Conservation (phyloP, 345 rosid species). For the Raphanus sativus region DNA sequence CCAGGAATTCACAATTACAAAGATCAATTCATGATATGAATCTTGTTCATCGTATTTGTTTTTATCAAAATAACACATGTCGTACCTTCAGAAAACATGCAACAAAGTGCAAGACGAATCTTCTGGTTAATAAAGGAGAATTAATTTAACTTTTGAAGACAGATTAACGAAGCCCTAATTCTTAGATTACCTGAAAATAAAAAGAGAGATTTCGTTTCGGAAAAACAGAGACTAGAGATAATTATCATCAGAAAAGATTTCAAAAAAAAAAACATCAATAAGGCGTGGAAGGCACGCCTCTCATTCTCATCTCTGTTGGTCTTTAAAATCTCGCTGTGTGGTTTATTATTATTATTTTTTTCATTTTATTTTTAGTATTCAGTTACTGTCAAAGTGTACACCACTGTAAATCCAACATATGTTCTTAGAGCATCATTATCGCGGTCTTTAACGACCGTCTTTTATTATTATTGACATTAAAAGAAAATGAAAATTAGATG, state of each 20-base stretch:
- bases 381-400: neutral
- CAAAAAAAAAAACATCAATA: neutral
- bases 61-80: neutral
- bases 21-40: neutral
- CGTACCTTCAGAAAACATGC: conserved; percentile 25
- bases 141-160: conserved; percentile 1
- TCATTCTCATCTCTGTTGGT: conserved; percentile 10
- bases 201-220: neutral
- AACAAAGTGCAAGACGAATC: neutral
- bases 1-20: neutral
- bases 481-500: no score
- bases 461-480: no score
- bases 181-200: neutral
- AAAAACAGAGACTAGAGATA: neutral
- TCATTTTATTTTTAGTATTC: neutral
- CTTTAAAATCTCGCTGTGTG: neutral
- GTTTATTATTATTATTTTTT: neutral
- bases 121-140: neutral
- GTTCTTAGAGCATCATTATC: no score
- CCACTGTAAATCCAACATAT: neutral
- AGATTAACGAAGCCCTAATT: neutral
- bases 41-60: neutral
- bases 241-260: conserved; percentile 15
- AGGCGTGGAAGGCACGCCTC: conserved; percentile 20
- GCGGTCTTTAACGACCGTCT: no score